Percentiles rank a stretch among this genome's conserved stretches.
These are phyloP conservation scores for Bacidia rubella DNA, from an alignment of 495 filamentous ascomycete genomes.

Conservation along the genomic window DNA sequence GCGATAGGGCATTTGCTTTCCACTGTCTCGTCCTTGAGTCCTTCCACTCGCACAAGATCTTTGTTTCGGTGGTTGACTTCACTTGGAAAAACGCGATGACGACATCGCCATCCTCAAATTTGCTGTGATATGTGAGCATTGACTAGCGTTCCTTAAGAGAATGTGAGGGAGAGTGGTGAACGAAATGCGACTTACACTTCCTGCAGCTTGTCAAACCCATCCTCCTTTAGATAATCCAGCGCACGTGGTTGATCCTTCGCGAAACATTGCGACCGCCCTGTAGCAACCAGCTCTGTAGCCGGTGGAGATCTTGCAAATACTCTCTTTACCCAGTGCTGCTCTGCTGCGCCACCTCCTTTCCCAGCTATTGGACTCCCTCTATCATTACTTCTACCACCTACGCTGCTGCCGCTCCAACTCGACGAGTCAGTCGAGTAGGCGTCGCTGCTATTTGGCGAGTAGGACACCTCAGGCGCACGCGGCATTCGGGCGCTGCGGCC, in stretches of 20 bases:
- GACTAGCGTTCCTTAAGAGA: background rate
- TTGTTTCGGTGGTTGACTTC: conserved; percentile 37
- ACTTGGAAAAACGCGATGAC: conserved; percentile 43
- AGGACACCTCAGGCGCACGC: background rate
- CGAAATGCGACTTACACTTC: background rate
- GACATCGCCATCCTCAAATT: conserved; percentile 35
- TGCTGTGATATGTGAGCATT: conserved; percentile 17
- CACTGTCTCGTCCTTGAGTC: conserved; percentile 25
- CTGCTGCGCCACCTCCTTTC: background rate
- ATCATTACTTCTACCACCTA: background rate
- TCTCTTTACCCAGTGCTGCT: conserved; percentile 38
- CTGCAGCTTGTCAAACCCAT: background rate
- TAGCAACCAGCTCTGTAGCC: conserved; percentile 26
- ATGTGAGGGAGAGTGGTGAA: background rate
- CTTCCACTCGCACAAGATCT: conserved; percentile 42
- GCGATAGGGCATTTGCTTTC: conserved; percentile 36
- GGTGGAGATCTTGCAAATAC: conserved; percentile 32
- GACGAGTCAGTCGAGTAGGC: background rate
- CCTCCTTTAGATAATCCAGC: background rate
- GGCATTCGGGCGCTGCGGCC: background rate
- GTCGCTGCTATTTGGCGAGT: background rate
- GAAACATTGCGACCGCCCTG: conserved; percentile 16
- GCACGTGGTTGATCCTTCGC: background rate
- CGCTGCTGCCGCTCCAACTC: background rate
- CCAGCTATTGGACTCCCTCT: background rate